These are phyloP conservation scores for Exophiala dermatitidis DNA, from an alignment of 2,329 filamentous ascomycete genomes.

Conservation along the genomic window DNA sequence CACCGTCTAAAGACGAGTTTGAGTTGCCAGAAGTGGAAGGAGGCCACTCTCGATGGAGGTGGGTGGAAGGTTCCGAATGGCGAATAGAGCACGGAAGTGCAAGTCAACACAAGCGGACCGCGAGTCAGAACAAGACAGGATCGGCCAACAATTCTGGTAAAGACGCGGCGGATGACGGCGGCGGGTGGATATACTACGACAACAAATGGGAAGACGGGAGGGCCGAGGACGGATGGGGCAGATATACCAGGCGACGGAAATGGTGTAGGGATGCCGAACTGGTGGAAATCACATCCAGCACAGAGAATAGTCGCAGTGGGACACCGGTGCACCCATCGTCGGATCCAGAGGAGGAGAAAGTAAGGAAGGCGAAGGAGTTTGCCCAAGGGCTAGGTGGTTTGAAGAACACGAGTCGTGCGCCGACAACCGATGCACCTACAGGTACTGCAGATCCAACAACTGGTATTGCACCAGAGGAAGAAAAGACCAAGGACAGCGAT, in stretches of 20 bases:
- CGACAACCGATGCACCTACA: background rate
- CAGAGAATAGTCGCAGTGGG: slow-evolving; percentile 41
- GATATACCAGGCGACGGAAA: slow-evolving; percentile 86
- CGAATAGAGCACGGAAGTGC: slow-evolving; percentile 63
- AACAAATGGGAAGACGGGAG: slow-evolving; percentile 95
- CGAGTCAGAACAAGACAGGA: slow-evolving; percentile 35
- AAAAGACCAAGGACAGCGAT: slow-evolving; percentile 14
- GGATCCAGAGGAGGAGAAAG: slow-evolving; percentile 20
- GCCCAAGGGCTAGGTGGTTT: slow-evolving; percentile 13
- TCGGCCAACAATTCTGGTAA: slow-evolving; percentile 27
- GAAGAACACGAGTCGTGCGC: background rate
- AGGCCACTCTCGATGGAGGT: slow-evolving; percentile 61
- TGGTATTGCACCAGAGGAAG: background rate
- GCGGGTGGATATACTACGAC: slow-evolving; percentile 96
- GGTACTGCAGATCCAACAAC: background rate
- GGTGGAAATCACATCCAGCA: slow-evolving; percentile 58
- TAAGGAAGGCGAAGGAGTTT: slow-evolving; percentile 21
- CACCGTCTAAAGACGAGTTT: slow-evolving; percentile 67
- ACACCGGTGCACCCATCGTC: slow-evolving; percentile 28
- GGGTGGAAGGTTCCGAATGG: slow-evolving; percentile 83
- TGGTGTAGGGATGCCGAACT: slow-evolving; percentile 97
- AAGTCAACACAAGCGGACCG: slow-evolving; percentile 15
- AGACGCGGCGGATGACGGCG: slow-evolving; percentile 48
- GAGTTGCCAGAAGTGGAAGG: slow-evolving; percentile 60
- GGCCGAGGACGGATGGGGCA: slow-evolving; percentile 84